Evolutionary conservation across 2,329 filamentous ascomycete species (phyloP).

Genomic region (Coleophoma crateriformis): DNA sequence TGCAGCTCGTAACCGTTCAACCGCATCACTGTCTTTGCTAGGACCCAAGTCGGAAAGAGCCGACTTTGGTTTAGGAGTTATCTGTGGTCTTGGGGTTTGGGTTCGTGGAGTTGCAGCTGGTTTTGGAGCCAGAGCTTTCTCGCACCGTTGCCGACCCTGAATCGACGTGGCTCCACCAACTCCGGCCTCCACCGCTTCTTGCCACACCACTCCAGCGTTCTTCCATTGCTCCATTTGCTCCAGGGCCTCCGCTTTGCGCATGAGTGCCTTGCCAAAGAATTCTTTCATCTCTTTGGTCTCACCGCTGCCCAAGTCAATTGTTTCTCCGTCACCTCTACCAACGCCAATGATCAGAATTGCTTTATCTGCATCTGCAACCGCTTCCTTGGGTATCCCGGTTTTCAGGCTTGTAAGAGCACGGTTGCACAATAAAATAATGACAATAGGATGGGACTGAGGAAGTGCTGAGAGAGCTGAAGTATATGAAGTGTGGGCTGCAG

Average conservation of each 20-base stretch:
- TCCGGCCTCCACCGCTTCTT: constrained; percentile 73
- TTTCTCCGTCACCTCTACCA: constrained; percentile 73
- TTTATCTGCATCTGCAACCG: constrained; percentile 77
- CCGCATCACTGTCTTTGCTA: constrained; percentile 61
- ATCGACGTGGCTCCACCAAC: constrained; percentile 81
- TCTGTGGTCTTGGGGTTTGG: constrained; percentile 35
- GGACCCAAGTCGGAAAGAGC: constrained; percentile 34
- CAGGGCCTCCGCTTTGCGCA: constrained; percentile 89
- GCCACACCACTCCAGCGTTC: constrained; percentile 79
- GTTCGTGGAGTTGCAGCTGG: constrained; percentile 33
- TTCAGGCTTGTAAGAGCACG: constrained; percentile 86
- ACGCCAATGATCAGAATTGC: constrained; percentile 77
- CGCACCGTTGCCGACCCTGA: constrained; percentile 82
- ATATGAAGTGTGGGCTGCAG: constrained; percentile 78
- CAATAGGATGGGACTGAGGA: constrained; percentile 73
- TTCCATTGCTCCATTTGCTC: constrained; percentile 94
- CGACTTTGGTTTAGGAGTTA: constrained; percentile 32
- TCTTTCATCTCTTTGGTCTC: constrained; percentile 80
- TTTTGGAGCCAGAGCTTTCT: constrained; percentile 75
- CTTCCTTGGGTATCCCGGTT: constrained; percentile 83
- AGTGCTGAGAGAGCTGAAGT: constrained; percentile 69
- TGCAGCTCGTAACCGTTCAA: constrained; percentile 73
- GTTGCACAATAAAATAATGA: constrained; percentile 87
- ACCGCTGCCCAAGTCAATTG: constrained; percentile 61
- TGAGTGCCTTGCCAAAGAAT: constrained; percentile 87